Percentiles rank a stretch among this genome's conserved stretches.
phyloP scores from a whole-genome alignment of 805 yeast genomes.

The Hermanozyma aechmeae region DNA sequence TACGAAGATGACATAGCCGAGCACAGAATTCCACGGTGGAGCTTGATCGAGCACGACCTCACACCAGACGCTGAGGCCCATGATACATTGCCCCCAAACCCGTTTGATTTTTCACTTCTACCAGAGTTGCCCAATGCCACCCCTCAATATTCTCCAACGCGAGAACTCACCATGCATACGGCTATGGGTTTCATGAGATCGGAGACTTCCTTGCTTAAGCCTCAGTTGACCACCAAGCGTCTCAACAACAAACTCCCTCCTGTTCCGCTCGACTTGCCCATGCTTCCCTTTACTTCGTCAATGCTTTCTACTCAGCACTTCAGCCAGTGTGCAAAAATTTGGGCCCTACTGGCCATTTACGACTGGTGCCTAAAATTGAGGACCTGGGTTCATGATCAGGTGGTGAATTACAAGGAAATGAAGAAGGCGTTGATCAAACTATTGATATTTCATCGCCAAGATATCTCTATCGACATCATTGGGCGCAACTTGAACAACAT shows the following conservation, averaged over 20 bases:
- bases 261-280: constrained; percentile 41
- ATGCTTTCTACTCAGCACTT: constrained; percentile 41
- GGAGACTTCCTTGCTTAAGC: neutral
- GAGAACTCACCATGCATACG: constrained; percentile 10
- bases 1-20: too few species aligned
- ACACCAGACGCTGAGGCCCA: constrained; percentile 5
- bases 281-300: constrained; percentile 47
- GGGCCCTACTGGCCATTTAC: constrained; percentile 40
- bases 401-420: constrained; percentile 43
- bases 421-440: constrained; percentile 43
- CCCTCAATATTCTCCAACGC: constrained; percentile 3
- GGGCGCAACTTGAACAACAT: constrained; percentile 44
- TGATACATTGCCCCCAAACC: constrained; percentile 8
- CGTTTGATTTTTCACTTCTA: constrained; percentile 26
- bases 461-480: constrained; percentile 39
- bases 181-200: constrained; percentile 28
- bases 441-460: constrained; percentile 41
- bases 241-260: constrained; percentile 26
- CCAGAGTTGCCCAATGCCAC: constrained; percentile 21
- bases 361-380: constrained; percentile 44
- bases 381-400: constrained; percentile 44
- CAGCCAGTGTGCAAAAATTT: constrained; percentile 35
- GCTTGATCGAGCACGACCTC: constrained; percentile 9
- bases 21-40: constrained; percentile 8
- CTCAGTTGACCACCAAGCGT: constrained; percentile 2